Evolutionary conservation across 23 red algal genomes (phyloP), one percentile per base, ranked within the genome.

Genomic region (Gracilaria caudata): DNA sequence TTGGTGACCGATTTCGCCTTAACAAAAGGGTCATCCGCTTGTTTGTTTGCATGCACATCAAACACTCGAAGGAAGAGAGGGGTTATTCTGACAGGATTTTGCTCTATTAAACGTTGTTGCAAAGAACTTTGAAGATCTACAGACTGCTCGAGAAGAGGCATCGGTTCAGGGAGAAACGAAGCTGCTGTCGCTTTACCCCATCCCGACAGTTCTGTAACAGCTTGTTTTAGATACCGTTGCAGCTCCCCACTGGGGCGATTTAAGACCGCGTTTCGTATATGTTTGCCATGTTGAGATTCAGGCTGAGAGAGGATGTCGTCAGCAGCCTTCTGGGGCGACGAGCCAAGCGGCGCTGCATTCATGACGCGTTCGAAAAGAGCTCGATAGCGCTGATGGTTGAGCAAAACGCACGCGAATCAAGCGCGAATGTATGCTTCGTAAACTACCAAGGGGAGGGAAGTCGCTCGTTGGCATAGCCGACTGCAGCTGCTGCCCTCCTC

Each of bases 221-320:
- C 70, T 75, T 75, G 70, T 47, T 47, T 75, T 12, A 75, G 40
- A 49, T 49, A 75, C 70, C 19, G 20, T 28, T 46, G 70, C 13
- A 75, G 39, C 37, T 30, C 4, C 21, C 13, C 70, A 49, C 40
- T 75, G 37, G 70, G 38, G 40, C 37, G 70, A 3, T 45, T 43
- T 29, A 75, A 47, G 39, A 49, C 70, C 11, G 70, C 37, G 38
- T 75, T 29, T 38, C 4, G 47, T 43, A 75, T 75, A 26, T 47
- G 70, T 16, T 75, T 75, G 70, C 70, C 70, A 46, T 75, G 70
- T 75, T 75, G 70, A 33, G 70, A 75, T 49, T 75, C 70, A 75
- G 70, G 70, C 70, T 47, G 70, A 43, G 70, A 75, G 43, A 47
- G 1, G 16, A 75, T 47, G 70, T 75, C 40, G 20, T 49, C 43